A percentile compares a stretch with the other conserved stretches of the same genome.
Evolutionary conservation across 345 rosid species (phyloP).

Genomic region (Mangifera indica): DNA sequence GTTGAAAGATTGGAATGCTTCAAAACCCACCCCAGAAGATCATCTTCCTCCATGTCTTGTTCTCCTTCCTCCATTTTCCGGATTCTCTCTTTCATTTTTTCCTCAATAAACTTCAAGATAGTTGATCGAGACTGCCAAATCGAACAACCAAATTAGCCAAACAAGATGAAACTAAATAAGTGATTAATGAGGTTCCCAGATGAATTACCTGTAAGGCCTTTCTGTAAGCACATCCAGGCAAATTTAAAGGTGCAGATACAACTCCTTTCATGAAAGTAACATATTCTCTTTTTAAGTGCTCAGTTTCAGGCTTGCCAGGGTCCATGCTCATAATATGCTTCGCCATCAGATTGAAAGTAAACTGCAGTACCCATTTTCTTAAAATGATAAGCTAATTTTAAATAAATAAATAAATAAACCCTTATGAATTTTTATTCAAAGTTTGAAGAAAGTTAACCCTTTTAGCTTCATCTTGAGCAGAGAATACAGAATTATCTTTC

Average conservation of each 20-base stretch:
- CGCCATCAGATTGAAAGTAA: slow-evolving; percentile 96
- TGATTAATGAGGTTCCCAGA: not conserved
- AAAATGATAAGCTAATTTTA: too few species aligned
- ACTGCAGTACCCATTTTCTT: slow-evolving; percentile 38
- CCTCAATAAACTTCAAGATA: slow-evolving; percentile 77
- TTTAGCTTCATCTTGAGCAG: slow-evolving; percentile 95
- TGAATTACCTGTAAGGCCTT: slow-evolving; percentile 69
- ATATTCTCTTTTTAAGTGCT: slow-evolving; percentile 82
- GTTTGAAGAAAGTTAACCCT: slow-evolving; percentile 45
- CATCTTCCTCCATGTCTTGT: slow-evolving; percentile 56
- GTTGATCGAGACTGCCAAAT: slow-evolving; percentile 69
- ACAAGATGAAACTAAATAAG: not conserved
- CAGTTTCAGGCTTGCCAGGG: slow-evolving; percentile 82
- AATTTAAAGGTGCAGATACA: slow-evolving; percentile 90
- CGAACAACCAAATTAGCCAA: not conserved
- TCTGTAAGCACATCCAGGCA: slow-evolving; percentile 92
- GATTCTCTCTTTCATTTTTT: slow-evolving; percentile 72
- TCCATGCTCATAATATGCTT: slow-evolving; percentile 95
- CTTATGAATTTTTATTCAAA: not conserved
- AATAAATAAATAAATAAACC: not conserved
- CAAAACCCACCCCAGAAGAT: slow-evolving; percentile 91
- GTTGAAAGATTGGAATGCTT: slow-evolving; percentile 79
- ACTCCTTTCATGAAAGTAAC: slow-evolving; percentile 99
- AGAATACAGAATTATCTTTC: slow-evolving; percentile 65
- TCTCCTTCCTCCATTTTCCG: slow-evolving; percentile 36